Evolutionary conservation across 2,329 filamentous ascomycete species (phyloP).

Genomic region (Calonectria pauciramosa): DNA sequence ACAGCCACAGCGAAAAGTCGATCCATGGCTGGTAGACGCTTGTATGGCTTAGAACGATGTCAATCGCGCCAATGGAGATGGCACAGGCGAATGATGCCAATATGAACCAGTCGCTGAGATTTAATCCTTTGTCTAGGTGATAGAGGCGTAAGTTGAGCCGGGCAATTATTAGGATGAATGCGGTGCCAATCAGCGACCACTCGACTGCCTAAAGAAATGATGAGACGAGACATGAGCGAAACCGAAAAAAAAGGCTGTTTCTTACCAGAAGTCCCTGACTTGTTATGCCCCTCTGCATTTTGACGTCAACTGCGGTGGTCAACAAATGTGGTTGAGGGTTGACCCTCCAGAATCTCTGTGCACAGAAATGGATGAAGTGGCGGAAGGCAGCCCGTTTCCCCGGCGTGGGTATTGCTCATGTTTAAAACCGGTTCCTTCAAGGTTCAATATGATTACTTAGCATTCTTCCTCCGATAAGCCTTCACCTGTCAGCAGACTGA

Average conservation of each 20-base stretch:
- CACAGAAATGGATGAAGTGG: neutral
- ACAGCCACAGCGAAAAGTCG: neutral
- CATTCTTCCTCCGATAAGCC: neutral
- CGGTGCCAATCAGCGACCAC: neutral
- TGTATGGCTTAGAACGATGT: neutral
- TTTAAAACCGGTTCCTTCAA: neutral
- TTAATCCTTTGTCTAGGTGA: neutral
- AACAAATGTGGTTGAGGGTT: neutral
- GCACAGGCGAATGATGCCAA: neutral
- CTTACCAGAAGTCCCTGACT: neutral
- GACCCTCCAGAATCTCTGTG: no score
- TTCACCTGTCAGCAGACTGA: neutral
- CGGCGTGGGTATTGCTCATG: neutral
- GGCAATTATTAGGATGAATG: neutral
- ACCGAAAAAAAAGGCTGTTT: rapidly evolving
- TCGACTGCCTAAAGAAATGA: neutral
- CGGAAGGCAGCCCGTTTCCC: neutral
- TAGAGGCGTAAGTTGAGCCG: conserved; percentile 1
- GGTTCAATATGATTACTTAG: neutral
- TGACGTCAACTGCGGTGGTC: neutral
- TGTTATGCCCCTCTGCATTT: neutral
- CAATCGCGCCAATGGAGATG: neutral
- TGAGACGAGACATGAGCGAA: neutral
- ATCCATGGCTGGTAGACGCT: neutral
- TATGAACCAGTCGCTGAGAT: neutral